These are phyloP conservation scores for Calonectria pauciramosa DNA, from an alignment of 2,329 filamentous ascomycete genomes.

Conservation along the genomic window DNA sequence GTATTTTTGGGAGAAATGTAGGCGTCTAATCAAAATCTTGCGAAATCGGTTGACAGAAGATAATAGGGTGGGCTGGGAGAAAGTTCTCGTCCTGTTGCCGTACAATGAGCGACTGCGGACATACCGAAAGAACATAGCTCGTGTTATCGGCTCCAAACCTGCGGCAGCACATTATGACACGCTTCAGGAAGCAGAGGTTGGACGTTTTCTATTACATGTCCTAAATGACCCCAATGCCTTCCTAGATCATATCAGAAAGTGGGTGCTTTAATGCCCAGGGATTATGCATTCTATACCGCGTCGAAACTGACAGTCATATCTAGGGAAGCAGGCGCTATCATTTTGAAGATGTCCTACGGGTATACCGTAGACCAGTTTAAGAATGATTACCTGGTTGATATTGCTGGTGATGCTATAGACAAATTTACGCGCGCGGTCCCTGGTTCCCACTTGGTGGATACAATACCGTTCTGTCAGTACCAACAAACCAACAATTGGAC, in stretches of 20 bases:
- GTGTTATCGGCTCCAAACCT: constrained; percentile 59
- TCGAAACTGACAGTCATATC: background rate
- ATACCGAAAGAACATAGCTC: constrained; percentile 60
- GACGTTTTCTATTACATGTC: constrained; percentile 42
- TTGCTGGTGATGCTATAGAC: constrained; percentile 36
- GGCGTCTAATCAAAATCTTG: background rate
- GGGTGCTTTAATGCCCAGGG: background rate
- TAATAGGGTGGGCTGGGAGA: constrained; percentile 43
- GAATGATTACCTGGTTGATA: constrained; percentile 29
- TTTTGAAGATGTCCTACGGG: constrained; percentile 38
- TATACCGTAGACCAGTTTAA: constrained; percentile 36
- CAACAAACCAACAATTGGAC: background rate
- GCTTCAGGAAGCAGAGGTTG: constrained; percentile 58
- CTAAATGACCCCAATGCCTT: constrained; percentile 54
- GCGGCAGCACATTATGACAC: constrained; percentile 54
- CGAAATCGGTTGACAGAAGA: background rate
- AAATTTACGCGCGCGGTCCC: constrained; percentile 30
- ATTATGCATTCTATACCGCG: background rate
- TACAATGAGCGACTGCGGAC: constrained; percentile 55
- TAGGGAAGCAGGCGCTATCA: constrained; percentile 35
- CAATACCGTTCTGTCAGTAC: constrained; percentile 35
- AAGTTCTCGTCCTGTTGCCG: constrained; percentile 50
- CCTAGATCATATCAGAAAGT: constrained; percentile 58
- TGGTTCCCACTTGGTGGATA: constrained; percentile 34
- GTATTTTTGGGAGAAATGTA: constrained; percentile 37